These are phyloP conservation scores for Cercospora sp. DNA, from an alignment of 2,329 filamentous ascomycete genomes.

Conservation along the genomic window DNA sequence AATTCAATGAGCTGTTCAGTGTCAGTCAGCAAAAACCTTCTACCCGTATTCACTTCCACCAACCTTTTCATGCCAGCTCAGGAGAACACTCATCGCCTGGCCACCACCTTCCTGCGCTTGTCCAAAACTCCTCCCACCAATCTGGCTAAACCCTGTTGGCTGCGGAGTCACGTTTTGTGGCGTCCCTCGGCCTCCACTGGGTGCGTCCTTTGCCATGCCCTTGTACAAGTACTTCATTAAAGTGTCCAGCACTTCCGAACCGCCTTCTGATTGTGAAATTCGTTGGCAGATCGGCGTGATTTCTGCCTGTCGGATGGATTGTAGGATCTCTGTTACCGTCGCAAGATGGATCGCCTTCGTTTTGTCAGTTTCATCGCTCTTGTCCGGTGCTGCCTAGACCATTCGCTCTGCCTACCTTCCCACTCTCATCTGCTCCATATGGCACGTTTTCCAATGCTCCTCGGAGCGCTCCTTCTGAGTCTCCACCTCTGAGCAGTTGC, in stretches of 20 bases:
- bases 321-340: slow-evolving; percentile 87
- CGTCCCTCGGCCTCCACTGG: slow-evolving; percentile 26
- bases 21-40: slow-evolving; percentile 7
- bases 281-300: slow-evolving; percentile 86
- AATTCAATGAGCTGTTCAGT: slow-evolving; percentile 72
- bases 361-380: neutral
- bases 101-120: slow-evolving; percentile 67
- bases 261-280: slow-evolving; percentile 75
- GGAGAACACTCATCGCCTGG: slow-evolving; percentile 89
- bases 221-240: slow-evolving; percentile 98
- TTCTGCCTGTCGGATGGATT: slow-evolving; percentile 93
- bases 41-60: slow-evolving; percentile 5
- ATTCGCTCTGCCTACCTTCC: slow-evolving; percentile 48
- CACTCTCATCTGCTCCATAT: slow-evolving; percentile 58
- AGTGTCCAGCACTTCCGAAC: slow-evolving; percentile 82
- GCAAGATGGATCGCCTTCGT: slow-evolving; percentile 66
- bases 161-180: slow-evolving; percentile 64
- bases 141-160: slow-evolving; percentile 84
- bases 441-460: slow-evolving; percentile 83
- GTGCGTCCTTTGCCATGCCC: slow-evolving; percentile 65
- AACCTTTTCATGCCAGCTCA: slow-evolving; percentile 97
- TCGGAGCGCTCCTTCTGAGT: slow-evolving; percentile 81
- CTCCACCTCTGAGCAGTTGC: slow-evolving; percentile 82
- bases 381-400: slow-evolving; percentile 14
- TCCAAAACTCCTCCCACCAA: slow-evolving; percentile 51